Conservation (phyloP, 306 rosid genomes). For the Acacia crassicarpa region DNA sequence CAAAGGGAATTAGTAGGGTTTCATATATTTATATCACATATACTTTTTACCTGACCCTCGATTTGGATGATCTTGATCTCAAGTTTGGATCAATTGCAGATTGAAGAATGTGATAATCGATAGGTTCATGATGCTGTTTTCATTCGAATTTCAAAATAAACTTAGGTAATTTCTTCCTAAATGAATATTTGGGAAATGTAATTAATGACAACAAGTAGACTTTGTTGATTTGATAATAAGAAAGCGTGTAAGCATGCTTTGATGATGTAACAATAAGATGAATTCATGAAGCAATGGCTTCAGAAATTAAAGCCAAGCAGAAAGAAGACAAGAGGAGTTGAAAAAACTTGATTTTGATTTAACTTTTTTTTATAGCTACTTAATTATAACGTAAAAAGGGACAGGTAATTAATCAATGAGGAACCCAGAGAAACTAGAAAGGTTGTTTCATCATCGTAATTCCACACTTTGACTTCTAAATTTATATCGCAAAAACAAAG, state of each 20-base stretch:
- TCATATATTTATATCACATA: no score
- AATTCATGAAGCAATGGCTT: neutral
- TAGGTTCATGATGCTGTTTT: neutral
- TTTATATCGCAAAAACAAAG: no score
- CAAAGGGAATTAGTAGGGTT: no score
- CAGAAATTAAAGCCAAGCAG: neutral
- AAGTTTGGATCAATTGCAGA: neutral
- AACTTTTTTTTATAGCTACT: neutral
- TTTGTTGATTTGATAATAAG: neutral
- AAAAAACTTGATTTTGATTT: neutral
- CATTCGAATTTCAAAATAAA: neutral
- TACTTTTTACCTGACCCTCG: no score
- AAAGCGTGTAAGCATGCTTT: neutral
- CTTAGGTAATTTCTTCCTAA: neutral
- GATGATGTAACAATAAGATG: neutral
- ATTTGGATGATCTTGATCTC: neutral
- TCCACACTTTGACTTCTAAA: no score
- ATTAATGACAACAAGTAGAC: neutral
- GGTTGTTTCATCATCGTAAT: neutral
- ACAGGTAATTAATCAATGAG: neutral
- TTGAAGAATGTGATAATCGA: neutral
- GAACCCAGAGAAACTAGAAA: constrained; percentile 21
- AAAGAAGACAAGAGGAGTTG: neutral
- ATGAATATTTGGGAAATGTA: neutral
- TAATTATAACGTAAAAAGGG: neutral